A percentile compares a stretch with the other conserved stretches of the same genome.
Conservation (phyloP, 331 rosid species). For the Malus hybrid region DNA sequence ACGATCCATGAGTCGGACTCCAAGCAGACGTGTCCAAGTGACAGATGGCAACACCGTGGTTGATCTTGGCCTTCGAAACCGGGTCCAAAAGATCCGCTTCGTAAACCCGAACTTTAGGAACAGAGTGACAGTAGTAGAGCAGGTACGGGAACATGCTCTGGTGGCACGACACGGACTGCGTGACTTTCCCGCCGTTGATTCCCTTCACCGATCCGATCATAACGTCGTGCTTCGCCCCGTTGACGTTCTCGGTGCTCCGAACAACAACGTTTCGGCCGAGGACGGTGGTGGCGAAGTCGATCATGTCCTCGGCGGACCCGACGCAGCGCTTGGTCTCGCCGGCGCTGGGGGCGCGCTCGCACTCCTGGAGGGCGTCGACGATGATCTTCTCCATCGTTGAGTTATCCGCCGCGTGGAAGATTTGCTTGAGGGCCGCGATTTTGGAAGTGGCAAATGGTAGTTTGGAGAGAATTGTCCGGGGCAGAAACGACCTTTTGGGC, state of each 20-base stretch:
- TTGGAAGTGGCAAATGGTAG: slow-evolving; percentile 74
- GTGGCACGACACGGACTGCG: slow-evolving; percentile 90
- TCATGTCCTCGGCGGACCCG: slow-evolving; percentile 82
- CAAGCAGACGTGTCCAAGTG: slow-evolving; percentile 84
- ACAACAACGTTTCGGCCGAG: slow-evolving; percentile 71
- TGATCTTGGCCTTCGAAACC: slow-evolving; percentile 49
- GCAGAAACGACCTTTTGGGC: slow-evolving; percentile 91
- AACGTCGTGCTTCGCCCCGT: slow-evolving; percentile 54
- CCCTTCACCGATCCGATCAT: slow-evolving; percentile 52
- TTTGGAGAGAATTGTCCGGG: slow-evolving; percentile 65
- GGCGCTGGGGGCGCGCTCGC: slow-evolving; percentile 63
- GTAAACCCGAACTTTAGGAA: slow-evolving; percentile 92
- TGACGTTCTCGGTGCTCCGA: slow-evolving; percentile 52
- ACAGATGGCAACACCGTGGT: slow-evolving; percentile 81
- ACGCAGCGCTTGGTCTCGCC: slow-evolving; percentile 95
- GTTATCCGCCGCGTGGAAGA: slow-evolving; percentile 68
- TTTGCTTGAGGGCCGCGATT: slow-evolving; percentile 38
- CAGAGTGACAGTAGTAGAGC: slow-evolving; percentile 89
- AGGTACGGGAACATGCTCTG: slow-evolving; percentile 88
- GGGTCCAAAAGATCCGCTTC: slow-evolving; percentile 77
- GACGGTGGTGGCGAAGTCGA: slow-evolving; percentile 76
- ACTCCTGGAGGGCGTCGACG: slow-evolving; percentile 45
- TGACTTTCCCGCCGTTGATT: slow-evolving; percentile 71
- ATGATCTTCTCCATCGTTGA: slow-evolving; percentile 79
- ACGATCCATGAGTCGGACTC: slow-evolving; percentile 88